These are phyloP conservation scores for Brassica juncea DNA, from an alignment of 345 rosid genomes.

Conservation along the genomic window DNA sequence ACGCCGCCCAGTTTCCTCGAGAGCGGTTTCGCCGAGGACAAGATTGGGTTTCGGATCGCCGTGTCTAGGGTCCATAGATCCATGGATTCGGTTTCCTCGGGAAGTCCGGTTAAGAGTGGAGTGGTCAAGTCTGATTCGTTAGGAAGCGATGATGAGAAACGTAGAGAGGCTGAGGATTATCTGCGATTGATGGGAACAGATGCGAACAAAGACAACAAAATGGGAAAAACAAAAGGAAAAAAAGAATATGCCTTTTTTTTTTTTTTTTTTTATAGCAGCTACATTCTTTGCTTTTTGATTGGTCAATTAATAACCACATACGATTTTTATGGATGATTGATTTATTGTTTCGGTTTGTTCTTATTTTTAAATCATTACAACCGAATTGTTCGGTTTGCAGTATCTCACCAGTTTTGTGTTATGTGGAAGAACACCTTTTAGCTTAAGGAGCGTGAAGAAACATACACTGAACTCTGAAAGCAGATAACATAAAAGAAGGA, in stretches of 20 bases:
- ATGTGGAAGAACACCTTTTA: no score
- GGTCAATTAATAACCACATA: conserved; percentile 7
- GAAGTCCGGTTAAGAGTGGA: conserved; percentile 12
- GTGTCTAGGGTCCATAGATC: conserved; percentile 37
- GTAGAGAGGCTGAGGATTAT: conserved; percentile 34
- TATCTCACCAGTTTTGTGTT: not conserved
- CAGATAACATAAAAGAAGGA: not conserved
- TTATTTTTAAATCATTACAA: not conserved
- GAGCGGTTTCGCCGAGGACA: conserved; percentile 4
- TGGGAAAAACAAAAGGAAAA: not conserved
- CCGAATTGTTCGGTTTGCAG: not conserved
- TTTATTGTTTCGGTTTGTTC: not conserved
- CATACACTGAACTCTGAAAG: not conserved
- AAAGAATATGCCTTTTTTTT: conserved; percentile 19
- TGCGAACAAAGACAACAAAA: not conserved
- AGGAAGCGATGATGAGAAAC: conserved; percentile 25
- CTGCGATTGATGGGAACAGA: conserved; percentile 34
- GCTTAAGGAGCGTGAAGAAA: not conserved
- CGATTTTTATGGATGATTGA: conserved; percentile 3
- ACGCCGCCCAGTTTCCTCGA: conserved; percentile 20
- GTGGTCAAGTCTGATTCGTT: conserved; percentile 6
- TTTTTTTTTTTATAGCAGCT: not conserved
- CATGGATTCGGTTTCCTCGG: conserved; percentile 1
- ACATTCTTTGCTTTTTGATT: conserved; percentile 14
- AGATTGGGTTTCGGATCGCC: conserved; percentile 38